Evolutionary conservation across 2,329 filamentous ascomycete genomes (phyloP).

Genomic region (Ramichloridium luteum): DNA sequence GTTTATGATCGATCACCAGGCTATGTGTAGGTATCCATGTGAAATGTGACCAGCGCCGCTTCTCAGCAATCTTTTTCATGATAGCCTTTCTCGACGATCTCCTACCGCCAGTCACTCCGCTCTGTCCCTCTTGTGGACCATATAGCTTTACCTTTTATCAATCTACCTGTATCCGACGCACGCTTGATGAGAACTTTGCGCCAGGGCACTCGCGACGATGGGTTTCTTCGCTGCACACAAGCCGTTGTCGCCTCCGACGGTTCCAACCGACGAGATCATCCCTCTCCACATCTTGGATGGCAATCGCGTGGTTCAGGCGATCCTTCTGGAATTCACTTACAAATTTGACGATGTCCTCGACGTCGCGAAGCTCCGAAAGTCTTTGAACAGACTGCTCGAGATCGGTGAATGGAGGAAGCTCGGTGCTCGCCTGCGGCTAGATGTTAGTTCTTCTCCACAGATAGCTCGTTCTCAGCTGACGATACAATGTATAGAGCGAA

Average conservation of each 20-base stretch:
- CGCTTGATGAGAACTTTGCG: no score
- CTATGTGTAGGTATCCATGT: no score
- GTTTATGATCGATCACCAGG: no score
- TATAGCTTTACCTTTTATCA: no score
- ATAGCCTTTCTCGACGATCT: no score
- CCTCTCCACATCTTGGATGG: slow-evolving; percentile 8
- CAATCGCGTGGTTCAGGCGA: slow-evolving; percentile 1
- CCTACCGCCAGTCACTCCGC: no score
- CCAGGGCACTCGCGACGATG: no score
- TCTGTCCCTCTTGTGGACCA: no score
- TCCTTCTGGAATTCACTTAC: slow-evolving; percentile 9
- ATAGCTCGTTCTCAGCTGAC: not conserved
- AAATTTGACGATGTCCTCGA: slow-evolving; percentile 13
- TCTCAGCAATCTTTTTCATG: no score
- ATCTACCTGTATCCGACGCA: no score
- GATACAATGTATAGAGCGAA: slow-evolving; percentile 2
- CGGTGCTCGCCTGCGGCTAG: slow-evolving; percentile 6
- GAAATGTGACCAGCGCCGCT: no score
- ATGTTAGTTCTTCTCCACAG: slow-evolving; percentile 4
- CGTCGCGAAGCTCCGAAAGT: slow-evolving; percentile 5
- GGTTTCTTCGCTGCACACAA: no score
- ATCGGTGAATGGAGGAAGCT: slow-evolving; percentile 7
- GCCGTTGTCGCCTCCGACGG: not conserved
- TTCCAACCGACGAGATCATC: slow-evolving; percentile 4
- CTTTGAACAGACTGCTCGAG: slow-evolving; percentile 8